phyloP scores from a whole-genome alignment of 2,329 filamentous ascomycete genomes.

The Colletotrichum orchidophilum region DNA sequence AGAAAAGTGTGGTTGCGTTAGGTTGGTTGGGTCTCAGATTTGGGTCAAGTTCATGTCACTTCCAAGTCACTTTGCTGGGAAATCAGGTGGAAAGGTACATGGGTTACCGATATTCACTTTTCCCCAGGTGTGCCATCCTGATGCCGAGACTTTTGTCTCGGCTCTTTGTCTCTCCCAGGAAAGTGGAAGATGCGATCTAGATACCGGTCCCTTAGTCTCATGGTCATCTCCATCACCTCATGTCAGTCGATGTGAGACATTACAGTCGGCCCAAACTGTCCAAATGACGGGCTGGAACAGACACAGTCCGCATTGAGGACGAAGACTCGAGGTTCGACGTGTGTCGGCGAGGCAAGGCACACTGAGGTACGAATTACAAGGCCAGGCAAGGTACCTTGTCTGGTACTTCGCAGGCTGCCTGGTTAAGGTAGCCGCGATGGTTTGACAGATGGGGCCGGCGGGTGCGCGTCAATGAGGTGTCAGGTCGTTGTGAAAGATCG shows the following conservation, averaged over 20 bases:
- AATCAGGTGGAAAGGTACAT: background rate
- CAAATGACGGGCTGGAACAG: background rate
- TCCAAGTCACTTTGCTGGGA: background rate
- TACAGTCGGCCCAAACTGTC: background rate
- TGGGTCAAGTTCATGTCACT: background rate
- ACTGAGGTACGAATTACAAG: background rate
- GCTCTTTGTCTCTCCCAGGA: background rate
- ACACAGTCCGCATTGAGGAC: slow-evolving; percentile 24
- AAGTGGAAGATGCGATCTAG: background rate
- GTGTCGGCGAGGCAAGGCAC: background rate
- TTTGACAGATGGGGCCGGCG: slow-evolving; percentile 24
- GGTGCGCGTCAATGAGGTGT: background rate
- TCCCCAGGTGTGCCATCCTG: background rate
- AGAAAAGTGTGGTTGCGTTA: background rate
- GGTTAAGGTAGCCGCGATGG: background rate
- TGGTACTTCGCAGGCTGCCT: background rate
- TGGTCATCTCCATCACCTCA: background rate
- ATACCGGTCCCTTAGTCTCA: no score
- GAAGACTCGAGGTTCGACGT: slow-evolving; percentile 2
- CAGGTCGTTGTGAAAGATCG: background rate
- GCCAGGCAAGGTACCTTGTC: background rate
- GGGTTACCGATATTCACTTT: background rate
- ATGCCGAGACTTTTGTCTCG: background rate
- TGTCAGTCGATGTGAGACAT: background rate
- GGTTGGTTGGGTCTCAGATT: background rate